Base-by-base conservation (phyloP, 768 basidiomycete genomes). In the Tylopilus rubrobrunneus region DNA sequence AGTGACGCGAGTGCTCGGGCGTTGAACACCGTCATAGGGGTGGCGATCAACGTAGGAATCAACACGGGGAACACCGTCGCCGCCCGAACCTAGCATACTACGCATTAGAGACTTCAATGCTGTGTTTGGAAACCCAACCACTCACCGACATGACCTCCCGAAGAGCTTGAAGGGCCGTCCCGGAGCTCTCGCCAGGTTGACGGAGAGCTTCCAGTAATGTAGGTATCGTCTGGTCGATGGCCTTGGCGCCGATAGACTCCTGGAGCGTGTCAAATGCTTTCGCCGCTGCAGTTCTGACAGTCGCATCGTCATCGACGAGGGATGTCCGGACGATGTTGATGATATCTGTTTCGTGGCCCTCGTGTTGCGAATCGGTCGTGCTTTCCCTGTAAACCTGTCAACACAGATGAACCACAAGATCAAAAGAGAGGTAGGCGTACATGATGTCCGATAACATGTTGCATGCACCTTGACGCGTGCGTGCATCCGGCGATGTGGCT, bases 181-280 rank as follows among this genome's bases (percentile, higher is more conserved):
- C 95, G n/a, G 96, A 96, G 19, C 88, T 84, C 62, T 87, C 88
- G 5, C 95, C 95, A 14, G 94, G 92, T 69, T 93, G 89, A 17
- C 92, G 86, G 34, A 98, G 85, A 2, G 96, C 96, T 62, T 94
- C 93, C 49, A 99, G 69, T 0, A 99, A 71, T 0, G 96, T 98
- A 0, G 97, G 97, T 55, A 98, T 98, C 0, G 93, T 98, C 72
- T 95, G 84, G 64, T 99, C 96, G 57, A 98, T 95, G 7, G 96
- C 95, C 65, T 87, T 90, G 29, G 84, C 79, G 7, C 97, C 97
- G 39, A 98, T 79, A 62, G 87, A 80, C 57, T 95, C 91, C 73
- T 98, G 96, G n/a, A 98, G 78, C 5, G 84, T 81, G 67, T 98
- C 97, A 70, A 99, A 89, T 0, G 87, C 84, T 60, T 77, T 86